These are phyloP conservation scores for Venturia carpophila DNA, from an alignment of 2,329 filamentous ascomycete species.

Conservation along the genomic window DNA sequence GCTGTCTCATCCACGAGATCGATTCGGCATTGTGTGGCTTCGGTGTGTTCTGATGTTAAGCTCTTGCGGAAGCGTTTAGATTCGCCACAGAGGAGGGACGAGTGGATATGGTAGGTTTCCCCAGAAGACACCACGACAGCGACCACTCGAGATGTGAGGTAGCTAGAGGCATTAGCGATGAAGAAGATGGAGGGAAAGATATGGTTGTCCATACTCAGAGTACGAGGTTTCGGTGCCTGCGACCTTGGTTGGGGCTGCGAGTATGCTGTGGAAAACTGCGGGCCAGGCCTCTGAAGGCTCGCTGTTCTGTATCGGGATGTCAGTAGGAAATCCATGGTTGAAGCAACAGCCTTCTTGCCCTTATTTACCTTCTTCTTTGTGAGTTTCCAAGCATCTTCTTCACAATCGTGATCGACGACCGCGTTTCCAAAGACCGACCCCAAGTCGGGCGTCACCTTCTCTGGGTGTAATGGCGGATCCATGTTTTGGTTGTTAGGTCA, in stretches of 20 bases:
- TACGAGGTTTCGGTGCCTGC: neutral
- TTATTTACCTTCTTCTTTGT: neutral
- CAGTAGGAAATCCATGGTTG: neutral
- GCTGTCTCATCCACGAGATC: conserved; percentile 12
- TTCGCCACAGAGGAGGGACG: conserved; percentile 15
- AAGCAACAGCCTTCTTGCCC: neutral
- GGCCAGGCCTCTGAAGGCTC: neutral
- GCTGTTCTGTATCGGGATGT: neutral
- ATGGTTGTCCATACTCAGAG: neutral
- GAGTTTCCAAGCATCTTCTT: too few relatives aligned
- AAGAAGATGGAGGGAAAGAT: neutral
- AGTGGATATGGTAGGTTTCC: conserved; percentile 12
- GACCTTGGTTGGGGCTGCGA: conserved; percentile 2
- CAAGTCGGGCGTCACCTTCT: too few relatives aligned
- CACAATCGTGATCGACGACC: neutral
- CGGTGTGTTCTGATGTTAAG: neutral
- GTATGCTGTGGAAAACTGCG: neutral
- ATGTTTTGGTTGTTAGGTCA: too few relatives aligned
- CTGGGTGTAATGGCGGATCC: too few relatives aligned
- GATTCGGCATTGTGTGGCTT: conserved; percentile 3
- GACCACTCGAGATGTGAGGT: conserved; percentile 13
- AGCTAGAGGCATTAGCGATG: neutral
- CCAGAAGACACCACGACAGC: conserved; percentile 2
- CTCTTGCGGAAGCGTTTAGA: conserved; percentile 12
- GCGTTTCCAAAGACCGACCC: neutral